These are phyloP conservation scores for Acacia pycnantha DNA, from an alignment of 331 rosid genomes.

Conservation along the genomic window DNA sequence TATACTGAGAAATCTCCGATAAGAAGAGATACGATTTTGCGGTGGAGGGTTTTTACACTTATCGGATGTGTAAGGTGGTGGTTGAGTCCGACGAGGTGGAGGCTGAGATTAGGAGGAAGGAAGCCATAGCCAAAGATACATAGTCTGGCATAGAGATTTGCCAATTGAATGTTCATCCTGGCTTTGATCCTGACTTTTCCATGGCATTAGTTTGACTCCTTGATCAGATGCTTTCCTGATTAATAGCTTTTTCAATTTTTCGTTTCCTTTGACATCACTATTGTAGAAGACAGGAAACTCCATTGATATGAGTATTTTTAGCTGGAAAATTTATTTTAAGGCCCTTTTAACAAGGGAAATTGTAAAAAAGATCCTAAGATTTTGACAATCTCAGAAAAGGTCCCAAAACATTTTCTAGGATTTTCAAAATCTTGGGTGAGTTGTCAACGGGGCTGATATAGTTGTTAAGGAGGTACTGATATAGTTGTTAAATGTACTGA, in stretches of 20 bases:
- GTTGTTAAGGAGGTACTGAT: too few relatives aligned
- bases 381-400: too few relatives aligned
- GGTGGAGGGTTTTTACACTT: constrained; percentile 68
- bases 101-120: constrained; percentile 78
- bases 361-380: too few relatives aligned
- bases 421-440: too few relatives aligned
- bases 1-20: constrained; percentile 37
- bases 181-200: too few relatives aligned
- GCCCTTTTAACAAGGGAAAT: too few relatives aligned
- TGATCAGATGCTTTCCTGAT: constrained; percentile 74
- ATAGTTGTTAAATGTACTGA: too few relatives aligned
- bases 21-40: constrained; percentile 39
- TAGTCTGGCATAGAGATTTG: constrained; percentile 80
- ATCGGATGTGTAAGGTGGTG: constrained; percentile 68
- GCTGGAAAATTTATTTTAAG: too few relatives aligned
- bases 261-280: neutral
- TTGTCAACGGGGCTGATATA: too few relatives aligned
- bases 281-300: too few relatives aligned
- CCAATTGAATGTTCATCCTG: constrained; percentile 61
- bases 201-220: constrained; percentile 81
- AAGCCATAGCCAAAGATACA: constrained; percentile 45
- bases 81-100: constrained; percentile 50
- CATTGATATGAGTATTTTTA: neutral
- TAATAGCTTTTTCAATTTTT: neutral
- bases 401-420: too few relatives aligned